phyloP scores from a whole-genome alignment of 495 filamentous ascomycete species.

The Beverwykella pulmonaria region DNA sequence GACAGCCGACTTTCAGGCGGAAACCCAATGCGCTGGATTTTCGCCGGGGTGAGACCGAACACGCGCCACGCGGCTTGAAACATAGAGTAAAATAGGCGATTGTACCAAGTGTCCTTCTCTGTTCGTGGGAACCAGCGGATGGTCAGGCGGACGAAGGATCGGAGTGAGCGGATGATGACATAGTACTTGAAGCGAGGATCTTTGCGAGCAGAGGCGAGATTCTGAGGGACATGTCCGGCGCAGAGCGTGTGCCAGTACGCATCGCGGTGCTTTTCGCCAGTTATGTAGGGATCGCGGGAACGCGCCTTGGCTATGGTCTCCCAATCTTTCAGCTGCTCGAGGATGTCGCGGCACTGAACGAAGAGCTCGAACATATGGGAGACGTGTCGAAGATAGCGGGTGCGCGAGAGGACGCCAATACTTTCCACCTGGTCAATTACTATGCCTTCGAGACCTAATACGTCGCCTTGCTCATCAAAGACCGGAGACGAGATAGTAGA shows the following conservation, averaged over 20 bases:
- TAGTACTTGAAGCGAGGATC: conserved; percentile 24
- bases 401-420: conserved; percentile 7
- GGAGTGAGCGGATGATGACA: background rate
- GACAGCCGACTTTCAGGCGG: conserved; percentile 10
- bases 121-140: conserved; percentile 13
- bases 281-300: conserved; percentile 13
- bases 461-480: background rate
- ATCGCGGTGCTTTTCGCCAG: conserved; percentile 8
- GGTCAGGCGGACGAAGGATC: conserved; percentile 6
- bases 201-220: background rate
- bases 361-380: conserved; percentile 26
- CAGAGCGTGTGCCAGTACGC: conserved; percentile 24
- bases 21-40: conserved; percentile 19
- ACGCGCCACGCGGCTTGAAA: conserved; percentile 7
- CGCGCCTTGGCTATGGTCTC: conserved; percentile 9
- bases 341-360: conserved; percentile 14
- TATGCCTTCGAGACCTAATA: conserved; percentile 16
- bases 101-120: conserved; percentile 14
- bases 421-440: conserved; percentile 11
- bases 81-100: conserved; percentile 8
- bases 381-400: conserved; percentile 13
- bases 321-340: conserved; percentile 16
- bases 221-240: background rate
- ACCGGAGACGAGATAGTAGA: background rate
- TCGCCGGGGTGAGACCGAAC: conserved; percentile 11